phyloP scores from a whole-genome alignment of 2,329 filamentous ascomycete genomes.

The Aspergillus hortae region DNA sequence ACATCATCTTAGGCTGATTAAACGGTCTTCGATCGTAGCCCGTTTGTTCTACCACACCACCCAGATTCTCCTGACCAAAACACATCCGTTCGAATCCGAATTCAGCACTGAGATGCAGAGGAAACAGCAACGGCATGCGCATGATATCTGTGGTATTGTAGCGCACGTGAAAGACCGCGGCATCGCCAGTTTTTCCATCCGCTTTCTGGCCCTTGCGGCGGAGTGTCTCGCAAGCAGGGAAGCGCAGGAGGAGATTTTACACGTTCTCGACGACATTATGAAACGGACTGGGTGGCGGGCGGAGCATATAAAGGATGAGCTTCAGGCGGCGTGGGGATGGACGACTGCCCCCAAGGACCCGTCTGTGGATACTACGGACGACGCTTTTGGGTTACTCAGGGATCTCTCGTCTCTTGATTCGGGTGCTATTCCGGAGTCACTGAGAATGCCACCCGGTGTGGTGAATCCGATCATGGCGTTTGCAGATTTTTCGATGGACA shows the following conservation, averaged over 20 bases:
- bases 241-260: slow-evolving; percentile 77
- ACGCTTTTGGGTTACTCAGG: slow-evolving; percentile 12
- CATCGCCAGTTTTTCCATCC: slow-evolving; percentile 73
- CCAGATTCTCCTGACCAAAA: slow-evolving; percentile 74
- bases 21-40: slow-evolving; percentile 74
- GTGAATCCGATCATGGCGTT: slow-evolving; percentile 68
- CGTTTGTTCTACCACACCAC: slow-evolving; percentile 87
- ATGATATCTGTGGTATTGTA: slow-evolving; percentile 84
- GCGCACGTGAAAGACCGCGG: slow-evolving; percentile 80
- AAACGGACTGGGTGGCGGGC: slow-evolving; percentile 76
- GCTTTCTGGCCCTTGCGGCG: slow-evolving; percentile 73
- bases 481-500: slow-evolving; percentile 72
- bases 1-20: slow-evolving; percentile 63
- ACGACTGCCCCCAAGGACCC: slow-evolving; percentile 37
- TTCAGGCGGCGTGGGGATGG: slow-evolving; percentile 79
- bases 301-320: slow-evolving; percentile 65
- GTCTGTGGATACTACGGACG: slow-evolving; percentile 11
- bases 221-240: slow-evolving; percentile 64
- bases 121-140: slow-evolving; percentile 70
- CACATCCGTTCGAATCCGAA: slow-evolving; percentile 65
- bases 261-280: slow-evolving; percentile 71
- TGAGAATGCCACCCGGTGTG: slow-evolving; percentile 44
- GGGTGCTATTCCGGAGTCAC: slow-evolving; percentile 8
- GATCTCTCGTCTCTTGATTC: slow-evolving; percentile 10
- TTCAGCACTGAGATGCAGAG: slow-evolving; percentile 64